Percentiles rank a stretch among this genome's conserved stretches.
Evolutionary conservation across 2,329 filamentous ascomycete species (phyloP).

Genomic region (Pezicula carpinea): DNA sequence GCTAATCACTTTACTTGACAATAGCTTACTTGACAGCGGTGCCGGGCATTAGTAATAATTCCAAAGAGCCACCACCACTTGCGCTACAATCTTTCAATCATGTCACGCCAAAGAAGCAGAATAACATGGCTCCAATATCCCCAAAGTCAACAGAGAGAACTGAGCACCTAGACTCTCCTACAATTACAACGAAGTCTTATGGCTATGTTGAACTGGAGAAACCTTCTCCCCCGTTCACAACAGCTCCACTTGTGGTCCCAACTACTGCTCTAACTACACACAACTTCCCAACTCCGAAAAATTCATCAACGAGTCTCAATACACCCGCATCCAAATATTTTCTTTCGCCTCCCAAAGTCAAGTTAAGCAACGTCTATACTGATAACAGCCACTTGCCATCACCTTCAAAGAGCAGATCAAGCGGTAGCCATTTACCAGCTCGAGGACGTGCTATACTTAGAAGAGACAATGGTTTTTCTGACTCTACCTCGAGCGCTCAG

Average conservation of each 20-base stretch:
- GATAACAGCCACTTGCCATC: background rate
- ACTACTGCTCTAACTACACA: too few relatives aligned
- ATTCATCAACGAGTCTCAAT: background rate
- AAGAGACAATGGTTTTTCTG: background rate
- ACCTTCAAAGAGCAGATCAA: too few relatives aligned
- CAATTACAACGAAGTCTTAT: background rate
- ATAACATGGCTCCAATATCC: too few relatives aligned
- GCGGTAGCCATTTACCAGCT: background rate
- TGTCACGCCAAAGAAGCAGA: too few relatives aligned
- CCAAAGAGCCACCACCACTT: too few relatives aligned
- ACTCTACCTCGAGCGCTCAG: too few relatives aligned
- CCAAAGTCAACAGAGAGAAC: background rate
- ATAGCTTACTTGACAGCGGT: too few relatives aligned
- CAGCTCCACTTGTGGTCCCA: background rate
- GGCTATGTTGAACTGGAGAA: background rate
- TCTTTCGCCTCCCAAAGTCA: background rate
- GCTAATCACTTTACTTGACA: too few relatives aligned
- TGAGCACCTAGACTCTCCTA: background rate
- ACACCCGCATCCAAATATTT: background rate
- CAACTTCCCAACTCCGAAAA: background rate
- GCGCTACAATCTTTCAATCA: too few relatives aligned
- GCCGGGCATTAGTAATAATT: too few relatives aligned
- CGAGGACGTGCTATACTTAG: background rate
- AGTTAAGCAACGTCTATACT: conserved; percentile 1
- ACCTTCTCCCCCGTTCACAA: background rate